A percentile compares a stretch with the other conserved stretches of the same genome.
phyloP scores from a whole-genome alignment of 495 filamentous ascomycete species.

The Podospora tetraspora region DNA sequence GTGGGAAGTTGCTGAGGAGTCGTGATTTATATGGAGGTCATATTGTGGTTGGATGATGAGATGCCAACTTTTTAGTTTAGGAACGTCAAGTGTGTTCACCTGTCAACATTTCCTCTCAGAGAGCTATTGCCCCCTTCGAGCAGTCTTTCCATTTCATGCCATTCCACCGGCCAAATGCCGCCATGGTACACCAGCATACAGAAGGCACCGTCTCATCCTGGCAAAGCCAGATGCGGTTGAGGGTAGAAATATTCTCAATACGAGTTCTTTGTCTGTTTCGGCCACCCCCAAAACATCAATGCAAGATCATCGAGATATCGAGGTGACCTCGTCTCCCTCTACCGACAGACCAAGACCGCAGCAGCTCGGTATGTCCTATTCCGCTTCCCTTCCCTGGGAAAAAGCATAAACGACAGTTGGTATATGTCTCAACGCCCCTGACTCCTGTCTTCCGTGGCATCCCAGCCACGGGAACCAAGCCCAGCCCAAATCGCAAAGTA shows the following conservation, averaged over 20 bases:
- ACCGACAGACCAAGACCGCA: background rate
- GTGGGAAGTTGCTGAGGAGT: constrained; percentile 44
- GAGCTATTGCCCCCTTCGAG: background rate
- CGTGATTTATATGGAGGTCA: too few species aligned
- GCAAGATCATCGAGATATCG: background rate
- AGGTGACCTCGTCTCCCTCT: background rate
- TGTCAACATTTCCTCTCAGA: too few species aligned
- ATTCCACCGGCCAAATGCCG: too few species aligned
- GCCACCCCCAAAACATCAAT: background rate
- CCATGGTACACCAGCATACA: too few species aligned
- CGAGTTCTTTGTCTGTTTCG: background rate
- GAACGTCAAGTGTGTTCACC: too few species aligned
- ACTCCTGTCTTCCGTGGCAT: constrained; percentile 1
- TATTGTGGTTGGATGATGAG: background rate
- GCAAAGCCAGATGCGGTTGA: background rate
- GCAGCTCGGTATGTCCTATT: background rate
- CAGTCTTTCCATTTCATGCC: background rate
- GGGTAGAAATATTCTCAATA: background rate
- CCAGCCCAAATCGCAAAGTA: background rate
- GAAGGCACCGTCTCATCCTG: background rate
- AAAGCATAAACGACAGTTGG: constrained; percentile 4
- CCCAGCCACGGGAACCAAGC: background rate
- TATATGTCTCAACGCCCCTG: constrained; percentile 6
- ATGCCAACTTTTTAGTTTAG: too few species aligned
- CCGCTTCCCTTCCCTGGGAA: background rate